phyloP scores from a whole-genome alignment of 495 filamentous ascomycete genomes.

The Podospora anserina region DNA sequence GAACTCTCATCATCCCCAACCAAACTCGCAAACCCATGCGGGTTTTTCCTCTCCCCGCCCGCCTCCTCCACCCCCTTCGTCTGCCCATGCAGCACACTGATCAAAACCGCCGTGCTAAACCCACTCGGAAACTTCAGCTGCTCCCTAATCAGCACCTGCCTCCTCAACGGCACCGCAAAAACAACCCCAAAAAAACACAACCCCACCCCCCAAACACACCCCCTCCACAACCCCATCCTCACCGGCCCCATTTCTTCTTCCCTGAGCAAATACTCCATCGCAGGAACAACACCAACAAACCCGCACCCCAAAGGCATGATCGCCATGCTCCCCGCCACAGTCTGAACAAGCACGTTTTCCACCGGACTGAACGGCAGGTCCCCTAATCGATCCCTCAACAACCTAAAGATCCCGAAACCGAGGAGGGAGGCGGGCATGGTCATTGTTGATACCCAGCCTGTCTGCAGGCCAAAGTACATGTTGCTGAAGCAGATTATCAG shows the following conservation, averaged over 20 bases:
- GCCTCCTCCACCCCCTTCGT: slow-evolving; percentile 17
- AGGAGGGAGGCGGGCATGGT: slow-evolving; percentile 90
- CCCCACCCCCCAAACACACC: slow-evolving; percentile 86
- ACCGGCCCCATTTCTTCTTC: slow-evolving; percentile 75
- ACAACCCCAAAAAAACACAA: slow-evolving; percentile 95
- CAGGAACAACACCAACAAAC: slow-evolving; percentile 83
- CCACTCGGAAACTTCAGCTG: slow-evolving; percentile 91
- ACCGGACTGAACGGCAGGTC: slow-evolving; percentile 86
- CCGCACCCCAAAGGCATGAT: slow-evolving; percentile 97
- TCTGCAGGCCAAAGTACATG: slow-evolving; percentile 97
- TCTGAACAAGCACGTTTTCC: slow-evolving; percentile 97
- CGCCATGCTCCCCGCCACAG: slow-evolving; percentile 89
- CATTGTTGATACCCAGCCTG: slow-evolving; percentile 73
- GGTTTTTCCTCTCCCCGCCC: slow-evolving; percentile 7
- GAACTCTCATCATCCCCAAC: slow-evolving; percentile 14
- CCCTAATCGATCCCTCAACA: slow-evolving; percentile 55
- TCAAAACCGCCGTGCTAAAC: slow-evolving; percentile 92
- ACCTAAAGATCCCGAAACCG: slow-evolving; percentile 94
- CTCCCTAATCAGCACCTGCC: slow-evolving; percentile 87
- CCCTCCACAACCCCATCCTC: slow-evolving; percentile 63
- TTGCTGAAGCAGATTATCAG: slow-evolving; percentile 91
- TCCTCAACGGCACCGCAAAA: slow-evolving; percentile 75
- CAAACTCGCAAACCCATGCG: slow-evolving; percentile 31
- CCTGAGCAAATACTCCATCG: slow-evolving; percentile 79
- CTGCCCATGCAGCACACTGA: slow-evolving; percentile 77